Conservation (phyloP, 2,329 filamentous ascomycete species). For the Fonsecaea multimorphosa region DNA sequence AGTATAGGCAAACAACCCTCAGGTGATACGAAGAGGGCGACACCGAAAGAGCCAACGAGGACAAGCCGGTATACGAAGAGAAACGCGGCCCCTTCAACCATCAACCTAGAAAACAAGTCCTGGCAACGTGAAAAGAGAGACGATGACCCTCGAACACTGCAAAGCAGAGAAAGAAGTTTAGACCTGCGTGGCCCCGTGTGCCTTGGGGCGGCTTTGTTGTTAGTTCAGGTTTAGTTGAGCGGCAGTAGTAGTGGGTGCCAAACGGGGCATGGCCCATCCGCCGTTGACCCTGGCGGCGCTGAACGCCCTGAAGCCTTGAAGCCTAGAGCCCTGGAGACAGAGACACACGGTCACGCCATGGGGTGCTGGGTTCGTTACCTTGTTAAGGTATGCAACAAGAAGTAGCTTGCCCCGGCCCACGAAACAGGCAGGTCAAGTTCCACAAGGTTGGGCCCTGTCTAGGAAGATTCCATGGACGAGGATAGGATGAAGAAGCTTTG, state of each 20-base stretch:
- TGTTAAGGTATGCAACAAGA: too few species aligned
- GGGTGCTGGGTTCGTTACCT: too few species aligned
- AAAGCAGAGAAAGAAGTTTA: neutral
- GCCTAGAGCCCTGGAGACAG: neutral
- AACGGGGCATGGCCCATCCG: neutral
- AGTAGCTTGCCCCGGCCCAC: neutral
- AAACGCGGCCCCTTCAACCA: neutral
- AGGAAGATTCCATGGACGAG: neutral
- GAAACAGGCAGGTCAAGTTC: neutral
- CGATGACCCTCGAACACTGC: neutral
- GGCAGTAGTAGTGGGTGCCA: constrained; percentile 7
- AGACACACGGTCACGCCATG: neutral
- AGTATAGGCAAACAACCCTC: neutral
- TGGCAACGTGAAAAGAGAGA: too few species aligned
- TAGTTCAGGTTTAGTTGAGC: constrained; percentile 13
- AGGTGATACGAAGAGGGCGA: constrained; percentile 13
- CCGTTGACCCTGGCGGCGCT: neutral
- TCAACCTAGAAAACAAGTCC: neutral
- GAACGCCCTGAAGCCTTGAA: neutral
- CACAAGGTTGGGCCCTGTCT: constrained; percentile 1
- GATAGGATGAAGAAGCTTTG: constrained; percentile 8
- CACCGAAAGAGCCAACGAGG: neutral
- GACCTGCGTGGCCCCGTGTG: neutral
- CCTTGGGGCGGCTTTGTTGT: constrained; percentile 5
- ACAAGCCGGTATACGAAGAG: neutral